A percentile compares a stretch with the other conserved stretches of the same genome.
phyloP scores from a whole-genome alignment of 192 early-diverging fungal species.

The Cetraspora pellucida region DNA sequence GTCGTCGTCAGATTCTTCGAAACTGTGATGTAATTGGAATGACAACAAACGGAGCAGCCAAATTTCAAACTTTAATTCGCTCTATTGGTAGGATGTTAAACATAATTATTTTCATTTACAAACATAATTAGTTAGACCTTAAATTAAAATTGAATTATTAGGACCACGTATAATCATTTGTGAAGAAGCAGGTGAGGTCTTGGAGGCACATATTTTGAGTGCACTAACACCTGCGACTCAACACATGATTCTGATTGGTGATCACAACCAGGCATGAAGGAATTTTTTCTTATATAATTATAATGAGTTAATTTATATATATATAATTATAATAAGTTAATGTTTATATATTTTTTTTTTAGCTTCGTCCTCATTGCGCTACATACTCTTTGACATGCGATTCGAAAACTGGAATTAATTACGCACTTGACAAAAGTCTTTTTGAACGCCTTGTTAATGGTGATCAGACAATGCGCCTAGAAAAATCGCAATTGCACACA shows the following conservation, averaged over 20 bases:
- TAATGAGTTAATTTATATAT: not conserved
- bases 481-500: slow-evolving; percentile 12
- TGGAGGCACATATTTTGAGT: slow-evolving; percentile 58
- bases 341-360: not conserved
- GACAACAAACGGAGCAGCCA: slow-evolving; percentile 65
- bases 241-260: slow-evolving; percentile 61
- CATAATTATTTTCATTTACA: not conserved
- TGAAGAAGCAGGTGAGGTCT: slow-evolving; percentile 62
- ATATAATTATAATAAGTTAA: not conserved
- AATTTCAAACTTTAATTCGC: slow-evolving; percentile 34
- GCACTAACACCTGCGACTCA: slow-evolving; percentile 50
- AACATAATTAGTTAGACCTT: not conserved
- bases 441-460: slow-evolving; percentile 48
- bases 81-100: not conserved
- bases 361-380: not conserved
- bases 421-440: slow-evolving; percentile 49
- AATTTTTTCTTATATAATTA: not conserved
- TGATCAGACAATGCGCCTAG: not conserved
- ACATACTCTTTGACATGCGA: slow-evolving; percentile 37
- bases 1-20: slow-evolving; percentile 37
- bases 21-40: slow-evolving; percentile 53
- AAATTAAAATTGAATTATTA: slow-evolving; percentile 29
- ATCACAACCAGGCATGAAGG: slow-evolving; percentile 36
- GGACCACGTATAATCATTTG: slow-evolving; percentile 56
- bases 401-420: slow-evolving; percentile 41